Conservation (phyloP, 1,139 yeast species). For the Hemisphaericaspora xylofermentans region DNA sequence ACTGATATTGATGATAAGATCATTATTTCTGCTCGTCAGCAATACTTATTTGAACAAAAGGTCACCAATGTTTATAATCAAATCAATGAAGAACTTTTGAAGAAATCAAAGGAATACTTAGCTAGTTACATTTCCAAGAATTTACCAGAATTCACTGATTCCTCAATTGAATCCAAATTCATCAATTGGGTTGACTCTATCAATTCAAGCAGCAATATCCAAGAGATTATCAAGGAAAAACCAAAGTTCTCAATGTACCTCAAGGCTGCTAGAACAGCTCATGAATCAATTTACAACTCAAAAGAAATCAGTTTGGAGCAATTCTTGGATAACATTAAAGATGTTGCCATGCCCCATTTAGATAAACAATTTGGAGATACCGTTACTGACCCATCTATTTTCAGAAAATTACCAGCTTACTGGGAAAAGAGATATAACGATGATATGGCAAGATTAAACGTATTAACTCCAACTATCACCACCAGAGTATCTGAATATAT, state of each 20-base stretch:
- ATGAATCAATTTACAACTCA: constrained; percentile 34
- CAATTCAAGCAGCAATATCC: constrained; percentile 40
- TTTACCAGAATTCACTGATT: constrained; percentile 42
- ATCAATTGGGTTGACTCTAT: constrained; percentile 47
- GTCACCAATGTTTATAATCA: constrained; percentile 34
- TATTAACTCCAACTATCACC: constrained; percentile 77
- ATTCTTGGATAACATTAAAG: constrained; percentile 58
- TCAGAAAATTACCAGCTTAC: constrained; percentile 76
- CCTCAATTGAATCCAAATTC: constrained; percentile 38
- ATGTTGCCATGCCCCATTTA: constrained; percentile 69
- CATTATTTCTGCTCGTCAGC: constrained; percentile 91
- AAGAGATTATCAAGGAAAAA: constrained; percentile 49
- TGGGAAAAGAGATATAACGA: constrained; percentile 86
- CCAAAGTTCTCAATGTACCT: constrained; percentile 89
- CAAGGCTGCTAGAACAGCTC: constrained; percentile 61
- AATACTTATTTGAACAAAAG: constrained; percentile 65
- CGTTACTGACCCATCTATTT: constrained; percentile 81
- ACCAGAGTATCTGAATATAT: constrained; percentile 97
- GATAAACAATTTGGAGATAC: constrained; percentile 72
- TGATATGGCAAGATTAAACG: constrained; percentile 85
- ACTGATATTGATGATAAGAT: constrained; percentile 98
- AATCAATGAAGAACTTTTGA: constrained; percentile 38
- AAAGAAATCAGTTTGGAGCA: constrained; percentile 23
- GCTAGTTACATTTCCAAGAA: constrained; percentile 54
- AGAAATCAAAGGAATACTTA: constrained; percentile 45